Evolutionary conservation across 306 rosid genomes (phyloP).

Genomic region (Gleditsia sinensis): DNA sequence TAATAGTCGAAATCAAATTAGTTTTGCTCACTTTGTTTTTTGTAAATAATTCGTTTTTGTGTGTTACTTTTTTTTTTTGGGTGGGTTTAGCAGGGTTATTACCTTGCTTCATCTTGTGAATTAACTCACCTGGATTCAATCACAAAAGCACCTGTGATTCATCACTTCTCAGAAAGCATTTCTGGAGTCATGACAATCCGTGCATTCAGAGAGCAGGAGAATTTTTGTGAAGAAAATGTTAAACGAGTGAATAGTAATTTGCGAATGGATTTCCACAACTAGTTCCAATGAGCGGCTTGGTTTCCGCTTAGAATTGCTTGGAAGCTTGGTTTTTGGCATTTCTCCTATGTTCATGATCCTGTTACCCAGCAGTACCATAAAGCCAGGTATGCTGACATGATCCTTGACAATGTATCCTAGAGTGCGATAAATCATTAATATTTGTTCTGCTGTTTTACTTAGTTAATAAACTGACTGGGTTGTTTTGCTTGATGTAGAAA

Average conservation of each 20-base stretch:
- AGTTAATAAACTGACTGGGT: slow-evolving; percentile 13
- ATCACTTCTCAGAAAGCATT: slow-evolving; percentile 83
- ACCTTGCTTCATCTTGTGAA: slow-evolving; percentile 76
- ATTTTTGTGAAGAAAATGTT: slow-evolving; percentile 56
- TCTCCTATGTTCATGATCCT: slow-evolving; percentile 78
- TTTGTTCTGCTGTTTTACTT: not conserved
- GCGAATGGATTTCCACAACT: slow-evolving; percentile 81
- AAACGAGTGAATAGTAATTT: slow-evolving; percentile 64
- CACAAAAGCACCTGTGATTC: slow-evolving; percentile 84
- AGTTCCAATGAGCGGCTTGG: slow-evolving; percentile 82
- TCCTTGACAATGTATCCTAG: not conserved
- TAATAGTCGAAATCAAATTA: too few species aligned
- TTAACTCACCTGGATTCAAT: slow-evolving; percentile 74
- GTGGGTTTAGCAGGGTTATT: slow-evolving; percentile 53
- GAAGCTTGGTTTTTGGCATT: slow-evolving; percentile 60
- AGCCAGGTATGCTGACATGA: slow-evolving; percentile 59
- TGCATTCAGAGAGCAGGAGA: slow-evolving; percentile 54
- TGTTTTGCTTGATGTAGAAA: slow-evolving; percentile 48
- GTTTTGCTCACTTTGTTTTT: too few species aligned
- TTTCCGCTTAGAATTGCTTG: slow-evolving; percentile 70
- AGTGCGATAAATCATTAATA: not conserved
- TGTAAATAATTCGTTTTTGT: too few species aligned
- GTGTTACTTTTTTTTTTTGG: not conserved
- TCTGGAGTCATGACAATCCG: slow-evolving; percentile 82
- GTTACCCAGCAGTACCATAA: slow-evolving; percentile 65